Percentiles rank a stretch among this genome's conserved stretches.
These are phyloP conservation scores for Ceratobasidium sp. DNA, from an alignment of 1,284 basidiomycete species.

Conservation along the genomic window DNA sequence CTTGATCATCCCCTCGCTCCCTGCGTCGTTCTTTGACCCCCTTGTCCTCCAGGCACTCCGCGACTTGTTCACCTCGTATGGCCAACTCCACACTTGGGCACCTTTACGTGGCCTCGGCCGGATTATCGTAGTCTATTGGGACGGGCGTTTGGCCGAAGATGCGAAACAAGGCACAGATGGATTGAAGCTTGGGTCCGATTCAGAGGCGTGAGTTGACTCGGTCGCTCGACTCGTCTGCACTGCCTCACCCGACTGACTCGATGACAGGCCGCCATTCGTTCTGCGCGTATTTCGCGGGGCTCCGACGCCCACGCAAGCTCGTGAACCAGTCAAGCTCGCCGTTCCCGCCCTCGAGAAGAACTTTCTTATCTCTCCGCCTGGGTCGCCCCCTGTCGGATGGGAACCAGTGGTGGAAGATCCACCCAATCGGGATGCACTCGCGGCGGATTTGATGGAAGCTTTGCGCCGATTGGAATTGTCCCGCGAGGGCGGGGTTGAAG, in stretches of 20 bases:
- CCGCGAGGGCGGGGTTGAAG: slow-evolving; percentile 39
- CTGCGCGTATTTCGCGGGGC: slow-evolving; percentile 83
- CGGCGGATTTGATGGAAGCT: slow-evolving; percentile 86
- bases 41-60: slow-evolving; percentile 69
- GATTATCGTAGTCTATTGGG: slow-evolving; percentile 79
- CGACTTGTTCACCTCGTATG: slow-evolving; percentile 74
- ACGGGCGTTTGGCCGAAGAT: slow-evolving; percentile 67
- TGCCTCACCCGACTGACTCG: slow-evolving; percentile 37
- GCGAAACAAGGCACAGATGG: slow-evolving; percentile 70
- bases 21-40: slow-evolving; percentile 71
- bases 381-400: slow-evolving; percentile 98
- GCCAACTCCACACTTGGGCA: slow-evolving; percentile 84
- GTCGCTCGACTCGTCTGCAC: slow-evolving; percentile 25
- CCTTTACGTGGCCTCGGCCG: slow-evolving; percentile 81
- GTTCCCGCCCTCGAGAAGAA: slow-evolving; percentile 88
- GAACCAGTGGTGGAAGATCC: slow-evolving; percentile 91
- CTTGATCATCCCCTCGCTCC: slow-evolving; percentile 68
- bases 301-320: slow-evolving; percentile 59
- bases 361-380: slow-evolving; percentile 97
- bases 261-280: slow-evolving; percentile 22
- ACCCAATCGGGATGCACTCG: slow-evolving; percentile 86
- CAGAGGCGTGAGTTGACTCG: slow-evolving; percentile 61
- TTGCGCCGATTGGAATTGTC: slow-evolving; percentile 56
- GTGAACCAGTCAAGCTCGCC: slow-evolving; percentile 58
- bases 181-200: slow-evolving; percentile 61